Conservation (phyloP, 352 stramenopile species). For the Pythium guiyangense region DNA sequence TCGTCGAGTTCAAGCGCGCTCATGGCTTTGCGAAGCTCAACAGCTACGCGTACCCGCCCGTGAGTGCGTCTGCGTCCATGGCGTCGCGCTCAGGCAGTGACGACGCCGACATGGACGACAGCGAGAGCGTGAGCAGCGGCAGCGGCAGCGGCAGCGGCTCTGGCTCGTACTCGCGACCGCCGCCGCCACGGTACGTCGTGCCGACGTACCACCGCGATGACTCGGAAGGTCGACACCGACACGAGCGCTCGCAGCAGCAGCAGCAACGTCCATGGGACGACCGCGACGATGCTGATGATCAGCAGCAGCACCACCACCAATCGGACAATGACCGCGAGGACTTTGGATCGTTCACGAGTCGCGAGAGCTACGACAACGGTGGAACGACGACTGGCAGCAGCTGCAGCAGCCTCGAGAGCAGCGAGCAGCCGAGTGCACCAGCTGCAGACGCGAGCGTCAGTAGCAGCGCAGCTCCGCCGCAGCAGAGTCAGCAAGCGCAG, state of each 20-base stretch:
- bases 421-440: not conserved
- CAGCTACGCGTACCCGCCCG: conserved; percentile 22
- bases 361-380: conserved; percentile 14
- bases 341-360: conserved; percentile 12
- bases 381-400: conserved; percentile 15
- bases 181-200: conserved; percentile 12
- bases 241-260: no score
- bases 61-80: no score
- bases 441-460: conserved; percentile 2
- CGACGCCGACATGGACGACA: no score
- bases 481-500: conserved; percentile 5
- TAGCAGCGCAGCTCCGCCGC: no score
- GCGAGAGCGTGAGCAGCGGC: no score
- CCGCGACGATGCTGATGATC: not conserved
- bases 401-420: conserved; percentile 14
- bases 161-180: no score
- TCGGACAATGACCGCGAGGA: conserved; percentile 17
- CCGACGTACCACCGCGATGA: conserved; percentile 17
- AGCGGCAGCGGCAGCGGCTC: no score
- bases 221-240: no score
- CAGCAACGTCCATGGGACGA: no score
- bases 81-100: no score
- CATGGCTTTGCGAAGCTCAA: conserved; percentile 36
- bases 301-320: conserved; percentile 16
- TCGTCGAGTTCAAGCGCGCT: conserved; percentile 45